Evolutionary conservation across 2,329 filamentous ascomycete genomes (phyloP), one percentile per base, ranked within the genome.

Genomic region (Sarocladiaceae sp.): DNA sequence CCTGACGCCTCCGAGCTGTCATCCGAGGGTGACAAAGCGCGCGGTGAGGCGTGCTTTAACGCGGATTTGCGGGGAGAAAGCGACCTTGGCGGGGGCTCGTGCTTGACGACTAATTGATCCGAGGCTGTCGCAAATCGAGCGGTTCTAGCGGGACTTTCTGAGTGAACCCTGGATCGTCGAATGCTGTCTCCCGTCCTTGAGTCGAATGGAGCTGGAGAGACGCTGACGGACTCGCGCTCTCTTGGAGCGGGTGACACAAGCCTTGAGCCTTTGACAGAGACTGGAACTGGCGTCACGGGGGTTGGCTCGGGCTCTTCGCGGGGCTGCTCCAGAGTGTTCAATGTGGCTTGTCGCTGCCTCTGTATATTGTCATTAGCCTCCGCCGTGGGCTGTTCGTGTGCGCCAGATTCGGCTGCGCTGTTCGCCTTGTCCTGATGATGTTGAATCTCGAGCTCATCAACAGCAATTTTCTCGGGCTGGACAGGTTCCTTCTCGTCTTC

Each of bases 21-120:
- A 57, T 76, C 71, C 44, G 77, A 70, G 44, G 83, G 75, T 51
- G 82, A 77, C 29, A 72, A 60, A 56, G 76, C 71, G 60, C 78
- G 61, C 2, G 82, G 77, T 47, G 80, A 82, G 1, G 62, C 59
- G 12, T 83, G 75, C 64, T 92, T 92, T 56, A 92, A 63, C 2
- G 87, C 88, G 1, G 88, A 90, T 64, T 93, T 93, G 42, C 83
- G 83, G 10, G 88, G 88, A 0, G 88, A 91, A 11, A 87, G 72
- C 4, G 87, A 89, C 46, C 88, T 78, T 26, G 82, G 74, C 20
- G 86, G 84, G 5, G 88, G 88, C 51, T 83, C 78, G 62, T 92
- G 87, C 56, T 76, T 83, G 25, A 86, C 73, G 1, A 76, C 69
- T 12, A 83, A 64, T 37, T 71, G 77, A 29, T 82, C 76, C 15